Evolutionary conservation across 306 rosid species (phyloP).

Genomic region (Gynostemma pentaphyllum): DNA sequence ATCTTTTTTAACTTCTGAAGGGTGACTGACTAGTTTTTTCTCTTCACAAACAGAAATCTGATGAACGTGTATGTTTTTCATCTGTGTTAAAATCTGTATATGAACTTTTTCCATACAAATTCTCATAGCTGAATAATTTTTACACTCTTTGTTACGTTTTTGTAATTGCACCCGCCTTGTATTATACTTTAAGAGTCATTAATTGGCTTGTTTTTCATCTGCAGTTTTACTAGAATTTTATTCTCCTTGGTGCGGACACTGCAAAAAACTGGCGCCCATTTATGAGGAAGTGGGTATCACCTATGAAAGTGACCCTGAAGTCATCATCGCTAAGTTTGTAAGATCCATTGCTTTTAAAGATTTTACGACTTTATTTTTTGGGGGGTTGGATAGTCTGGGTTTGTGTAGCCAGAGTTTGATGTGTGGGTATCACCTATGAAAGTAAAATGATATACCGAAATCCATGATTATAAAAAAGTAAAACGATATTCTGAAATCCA

Average conservation of each 20-base stretch:
- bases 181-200: neutral
- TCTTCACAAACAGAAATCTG: neutral
- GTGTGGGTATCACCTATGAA: too few relatives aligned
- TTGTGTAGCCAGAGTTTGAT: too few relatives aligned
- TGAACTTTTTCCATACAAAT: neutral
- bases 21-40: neutral
- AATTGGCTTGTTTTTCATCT: conserved; percentile 9
- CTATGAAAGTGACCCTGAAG: conserved; percentile 49
- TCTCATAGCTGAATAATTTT: neutral
- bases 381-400: too few relatives aligned
- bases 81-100: too few relatives aligned
- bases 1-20: neutral
- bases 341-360: conserved; percentile 11
- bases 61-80: too few relatives aligned
- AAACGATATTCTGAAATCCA: too few relatives aligned
- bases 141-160: neutral
- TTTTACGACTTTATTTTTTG: neutral
- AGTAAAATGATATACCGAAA: too few relatives aligned
- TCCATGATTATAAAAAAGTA: too few relatives aligned
- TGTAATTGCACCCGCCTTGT: neutral
- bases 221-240: conserved; percentile 85
- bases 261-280: conserved; percentile 86
- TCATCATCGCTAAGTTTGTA: conserved; percentile 77
- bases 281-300: conserved; percentile 82
- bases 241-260: conserved; percentile 97